Evolutionary conservation across 805 yeast genomes (phyloP).

Genomic region (Hermanozyma aechmeae): DNA sequence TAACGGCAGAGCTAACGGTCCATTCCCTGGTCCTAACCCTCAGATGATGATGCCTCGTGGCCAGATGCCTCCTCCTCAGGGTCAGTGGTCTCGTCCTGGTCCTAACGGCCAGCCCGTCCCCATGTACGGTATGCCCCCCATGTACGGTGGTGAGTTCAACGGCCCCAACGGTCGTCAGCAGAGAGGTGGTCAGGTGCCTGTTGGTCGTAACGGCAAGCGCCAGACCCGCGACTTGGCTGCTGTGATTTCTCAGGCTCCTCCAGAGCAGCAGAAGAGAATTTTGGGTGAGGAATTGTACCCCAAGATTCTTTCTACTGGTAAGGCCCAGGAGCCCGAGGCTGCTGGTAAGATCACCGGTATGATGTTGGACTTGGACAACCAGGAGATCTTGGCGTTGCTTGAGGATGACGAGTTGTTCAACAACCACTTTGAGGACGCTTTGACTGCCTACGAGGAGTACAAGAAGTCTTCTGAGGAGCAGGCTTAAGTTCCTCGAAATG

Average conservation of each 20-base stretch:
- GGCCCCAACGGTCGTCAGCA: constrained; percentile 40
- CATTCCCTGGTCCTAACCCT: constrained; percentile 74
- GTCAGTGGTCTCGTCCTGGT: constrained; percentile 64
- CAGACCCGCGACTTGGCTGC: constrained; percentile 49
- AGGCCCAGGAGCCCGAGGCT: constrained; percentile 84
- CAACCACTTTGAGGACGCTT: constrained; percentile 89
- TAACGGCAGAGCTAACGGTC: constrained; percentile 61
- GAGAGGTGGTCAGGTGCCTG: constrained; percentile 49
- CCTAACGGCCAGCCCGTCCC: constrained; percentile 83
- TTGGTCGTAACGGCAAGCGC: constrained; percentile 32
- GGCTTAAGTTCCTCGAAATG: neutral
- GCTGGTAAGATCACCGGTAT: constrained; percentile 99
- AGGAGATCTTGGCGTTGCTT: constrained; percentile 79
- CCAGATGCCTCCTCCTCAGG: constrained; percentile 57
- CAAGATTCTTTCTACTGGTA: constrained; percentile 77
- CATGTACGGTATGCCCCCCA: constrained; percentile 81
- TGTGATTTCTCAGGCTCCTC: constrained; percentile 55
- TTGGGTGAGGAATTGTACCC: constrained; percentile 97
- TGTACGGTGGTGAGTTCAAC: constrained; percentile 46
- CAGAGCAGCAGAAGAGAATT: constrained; percentile 92
- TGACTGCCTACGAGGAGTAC: constrained; percentile 87
- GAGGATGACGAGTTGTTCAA: constrained; percentile 86
- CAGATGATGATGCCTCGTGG: constrained; percentile 70
- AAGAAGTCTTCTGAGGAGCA: constrained; percentile 44
- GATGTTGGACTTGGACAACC: constrained; percentile 92